Evolutionary conservation across 345 rosid genomes (phyloP), one percentile per base, ranked within the genome.

Genomic region (Aquilaria malaccensis): DNA sequence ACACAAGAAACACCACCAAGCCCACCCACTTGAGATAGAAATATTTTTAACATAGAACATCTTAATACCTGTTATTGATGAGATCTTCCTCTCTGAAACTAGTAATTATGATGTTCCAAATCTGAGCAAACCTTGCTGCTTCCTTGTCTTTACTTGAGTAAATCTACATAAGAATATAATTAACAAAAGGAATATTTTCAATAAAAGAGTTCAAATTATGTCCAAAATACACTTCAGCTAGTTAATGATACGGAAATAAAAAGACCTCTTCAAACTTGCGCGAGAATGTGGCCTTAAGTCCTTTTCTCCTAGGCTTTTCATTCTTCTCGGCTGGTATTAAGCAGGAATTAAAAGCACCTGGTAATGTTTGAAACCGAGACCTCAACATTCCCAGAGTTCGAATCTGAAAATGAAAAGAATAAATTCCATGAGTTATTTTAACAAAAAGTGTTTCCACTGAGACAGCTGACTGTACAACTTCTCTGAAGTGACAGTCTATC

Each of bases 71-170:
- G 31, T 79, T 59, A 67, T 70, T 77, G 50, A 82, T 82, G 55
- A 82, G 69, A 75, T 79, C 86, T 67, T 82, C 86, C 48, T 82
- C 83, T 53, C 83, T 65, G 73, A 79, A 79, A 66, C 86, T 82
- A 70, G 73, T 82, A 64, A 82, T 82, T 14, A 82, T 77, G 69
- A 65, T 72, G 73, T 82, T 82, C 83, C 83, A 82, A 81, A 82
- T 74, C 71, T 82, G 86, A 66, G 86, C 83, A 70, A 82, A 82
- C 71, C 78, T 79, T 9, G 86, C 80, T 48, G 78, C 77, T 31
- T 77, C 76, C 55, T 74, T 81, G 65, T 74, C 83, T 68, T 72
- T 61, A 55, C 68, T 70, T 49, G 81, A 55, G 49, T 80, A 65
- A 52, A 65, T 55, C 86, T 82, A 37, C 43, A 37, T 37, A 9